A percentile compares a stretch with the other conserved stretches of the same genome.
phyloP scores from a whole-genome alignment of 139 green algal species.

The Gonium pectorale region DNA sequence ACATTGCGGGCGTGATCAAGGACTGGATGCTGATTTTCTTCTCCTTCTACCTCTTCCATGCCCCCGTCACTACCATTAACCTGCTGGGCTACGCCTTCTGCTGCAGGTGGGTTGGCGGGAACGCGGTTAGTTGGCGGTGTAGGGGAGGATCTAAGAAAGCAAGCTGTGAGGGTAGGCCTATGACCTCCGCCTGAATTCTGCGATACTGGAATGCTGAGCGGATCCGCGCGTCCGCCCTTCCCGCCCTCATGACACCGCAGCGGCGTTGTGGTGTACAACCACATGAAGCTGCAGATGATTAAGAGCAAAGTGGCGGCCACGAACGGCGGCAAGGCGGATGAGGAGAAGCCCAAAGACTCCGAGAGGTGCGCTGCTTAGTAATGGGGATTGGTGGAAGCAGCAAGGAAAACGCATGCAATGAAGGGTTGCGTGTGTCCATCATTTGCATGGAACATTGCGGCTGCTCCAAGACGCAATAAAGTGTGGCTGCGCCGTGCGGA shows the following conservation, averaged over 20 bases:
- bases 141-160: no score
- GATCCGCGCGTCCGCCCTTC: no score
- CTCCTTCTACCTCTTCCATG: slow-evolving; percentile 88
- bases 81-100: slow-evolving; percentile 82
- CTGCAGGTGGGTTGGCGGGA: slow-evolving; percentile 64
- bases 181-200: no score
- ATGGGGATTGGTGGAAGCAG: no score
- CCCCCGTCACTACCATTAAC: slow-evolving; percentile 89
- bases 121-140: no score
- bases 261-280: slow-evolving; percentile 78
- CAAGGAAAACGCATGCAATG: no score
- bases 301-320: slow-evolving; percentile 55
- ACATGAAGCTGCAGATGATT: slow-evolving; percentile 82
- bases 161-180: no score
- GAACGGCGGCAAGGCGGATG: slow-evolving; percentile 40
- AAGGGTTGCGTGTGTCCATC: no score
- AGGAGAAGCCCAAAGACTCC: slow-evolving; percentile 49
- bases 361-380: slow-evolving; percentile 14
- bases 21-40: slow-evolving; percentile 98
- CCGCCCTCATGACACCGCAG: neutral
- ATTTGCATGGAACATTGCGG: no score
- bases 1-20: slow-evolving; percentile 98
- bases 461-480: no score
- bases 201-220: no score
- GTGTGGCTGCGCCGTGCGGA: no score